phyloP scores from a whole-genome alignment of 1,284 basidiomycete genomes.

The Cryptococcus wingfieldii region DNA sequence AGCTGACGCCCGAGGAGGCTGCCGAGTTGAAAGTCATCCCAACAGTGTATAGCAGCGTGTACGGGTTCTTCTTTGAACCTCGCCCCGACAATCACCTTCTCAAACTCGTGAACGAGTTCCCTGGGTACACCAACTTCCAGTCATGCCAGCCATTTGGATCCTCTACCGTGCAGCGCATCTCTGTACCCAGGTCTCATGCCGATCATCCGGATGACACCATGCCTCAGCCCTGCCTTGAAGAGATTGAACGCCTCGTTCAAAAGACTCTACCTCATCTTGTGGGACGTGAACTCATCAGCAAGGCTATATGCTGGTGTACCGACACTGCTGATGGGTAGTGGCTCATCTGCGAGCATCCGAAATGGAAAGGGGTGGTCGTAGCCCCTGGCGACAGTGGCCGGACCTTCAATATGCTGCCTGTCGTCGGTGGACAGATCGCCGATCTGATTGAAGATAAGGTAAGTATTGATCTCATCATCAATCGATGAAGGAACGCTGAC shows the following conservation, averaged over 20 bases:
- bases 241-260: conserved; percentile 27
- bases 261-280: conserved; percentile 34
- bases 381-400: conserved; percentile 38
- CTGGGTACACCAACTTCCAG: conserved; percentile 30
- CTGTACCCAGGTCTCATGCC: conserved; percentile 44
- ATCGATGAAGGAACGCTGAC: not conserved
- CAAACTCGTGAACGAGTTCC: conserved; percentile 39
- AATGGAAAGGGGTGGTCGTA: conserved; percentile 30
- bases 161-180: conserved; percentile 17
- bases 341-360: conserved; percentile 37
- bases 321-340: conserved; percentile 37
- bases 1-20: conserved; percentile 40
- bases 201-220: conserved; percentile 41
- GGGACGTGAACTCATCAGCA: conserved; percentile 28
- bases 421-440: conserved; percentile 45
- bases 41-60: conserved; percentile 31
- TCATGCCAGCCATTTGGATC: conserved; percentile 23
- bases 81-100: conserved; percentile 17
- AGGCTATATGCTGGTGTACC: conserved; percentile 46
- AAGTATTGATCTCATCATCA: not conserved
- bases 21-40: conserved; percentile 24
- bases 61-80: conserved; percentile 35
- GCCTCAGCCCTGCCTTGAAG: conserved; percentile 22
- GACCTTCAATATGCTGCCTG: conserved; percentile 48
- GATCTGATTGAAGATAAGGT: conserved; percentile 41